Evolutionary conservation across 371 early-diverging fungal genomes (phyloP), one percentile per base, ranked within the genome.

Genomic region (Mucor racemosus): DNA sequence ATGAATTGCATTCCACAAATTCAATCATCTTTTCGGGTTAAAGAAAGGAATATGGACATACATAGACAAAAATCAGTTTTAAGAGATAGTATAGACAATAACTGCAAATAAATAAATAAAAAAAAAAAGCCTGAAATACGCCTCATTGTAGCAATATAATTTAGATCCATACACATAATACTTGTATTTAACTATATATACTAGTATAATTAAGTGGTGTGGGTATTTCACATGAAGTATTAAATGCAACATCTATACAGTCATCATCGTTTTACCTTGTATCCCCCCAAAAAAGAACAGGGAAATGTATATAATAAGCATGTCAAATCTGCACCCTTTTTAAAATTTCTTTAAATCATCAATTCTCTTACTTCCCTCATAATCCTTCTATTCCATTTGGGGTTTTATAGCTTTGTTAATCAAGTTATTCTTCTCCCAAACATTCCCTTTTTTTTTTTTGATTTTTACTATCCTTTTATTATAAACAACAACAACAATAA

Each of bases 211-310:
- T 11, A 50, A 26, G 50, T 50, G 19, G 50, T 50, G 50, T 50
- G 50, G 50, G 50, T 50, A 50, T 50, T 50, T 50, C 50, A 50
- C 50, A 50, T 50, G 50, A 50, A 50, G n/a, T 26, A 26, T 50
- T 19, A 11, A 50, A 50, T 50, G 50, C 50, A 50, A 50, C 26
- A 26, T 50, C 50, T 50, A 50, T 50, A 17, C 50, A 50, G 50
- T 50, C 50, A 50, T 50, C 26, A 21, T 11, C 19, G 26, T n/a
- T 50, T 26, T 21, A 26, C 3, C 26, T 50, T 50, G 50, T 50
- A 50, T 50, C 50, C 50, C 50, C 50, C 26, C 26, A 50, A 50
- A 50, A 50, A 50, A 50, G 21, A 50, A 10, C 3, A 10, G 50
- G 10, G 21, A 50, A 50, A 50, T 50, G 50, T 50, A 50, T 50